Evolutionary conservation across 148 eudicot species (phyloP), one percentile per base, ranked within the genome.

Genomic region (Dysphania ambrosioides): DNA sequence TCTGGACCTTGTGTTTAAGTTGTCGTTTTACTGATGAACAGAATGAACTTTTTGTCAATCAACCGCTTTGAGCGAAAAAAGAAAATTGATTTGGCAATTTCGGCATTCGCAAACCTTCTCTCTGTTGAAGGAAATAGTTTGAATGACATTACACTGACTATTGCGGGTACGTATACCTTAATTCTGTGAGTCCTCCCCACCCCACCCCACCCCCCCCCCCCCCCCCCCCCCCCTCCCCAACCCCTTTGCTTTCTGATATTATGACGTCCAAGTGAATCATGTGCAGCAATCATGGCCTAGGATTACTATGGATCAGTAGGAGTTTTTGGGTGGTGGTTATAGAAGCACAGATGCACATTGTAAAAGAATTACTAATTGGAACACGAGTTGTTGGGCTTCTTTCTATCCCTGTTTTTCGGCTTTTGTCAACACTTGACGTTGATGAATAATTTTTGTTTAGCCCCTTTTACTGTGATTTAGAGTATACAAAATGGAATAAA

Each of bases 1-100:
- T 55, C 30, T 21, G 58, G 61, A 21, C 19, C 44, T 77, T 59
- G 29, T 27, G 8, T 74, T 58, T 56, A 57, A 47, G 47, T 44
- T 40, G 11, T 58, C 24, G 11, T 19, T 74, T 71, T 66, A 32
- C 53, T 47, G 38, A 65, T 23, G 68, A 77, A 53, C 62, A 94
- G 97, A 88, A 73, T 90, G 84, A 86, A 88, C 81, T 94, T 94
- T 79, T 87, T 94, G 51, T 94, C 98, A 27, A 86, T 94, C 83
- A 94, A 94, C 67, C 93, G 98, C 27, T 94, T 91, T 82, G 98
- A 94, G 70, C 86, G 91, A 87, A 94, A 94, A 82, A 94, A 94
- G 91, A 94, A 94, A 72, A 90, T 90, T 70, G 92, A 78, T 13
- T 81, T 94, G 61, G 98, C 98, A 69, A 88, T 94, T 77, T 83